Evolutionary conservation across 164 flowering plant genomes (phyloP).

Genomic region (Amborella trichopoda): DNA sequence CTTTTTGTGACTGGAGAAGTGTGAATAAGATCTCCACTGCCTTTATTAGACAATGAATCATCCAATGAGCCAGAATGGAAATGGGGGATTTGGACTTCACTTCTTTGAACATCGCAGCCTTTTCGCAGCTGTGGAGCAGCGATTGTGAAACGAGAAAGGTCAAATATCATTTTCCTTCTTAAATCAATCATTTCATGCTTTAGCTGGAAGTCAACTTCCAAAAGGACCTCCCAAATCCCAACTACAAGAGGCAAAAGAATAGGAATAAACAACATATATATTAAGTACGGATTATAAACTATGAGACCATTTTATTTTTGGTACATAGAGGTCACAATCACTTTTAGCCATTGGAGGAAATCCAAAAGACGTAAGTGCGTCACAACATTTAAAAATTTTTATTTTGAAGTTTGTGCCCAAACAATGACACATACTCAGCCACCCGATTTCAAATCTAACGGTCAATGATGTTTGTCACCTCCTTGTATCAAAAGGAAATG

Average conservation of each 20-base stretch:
- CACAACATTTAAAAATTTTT: no score
- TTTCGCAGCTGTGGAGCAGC: slow-evolving; percentile 27
- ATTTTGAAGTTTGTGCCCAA: no score
- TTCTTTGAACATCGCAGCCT: slow-evolving; percentile 11
- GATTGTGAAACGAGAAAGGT: slow-evolving; percentile 40
- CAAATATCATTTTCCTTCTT: slow-evolving; percentile 26
- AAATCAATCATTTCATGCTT: slow-evolving; percentile 24
- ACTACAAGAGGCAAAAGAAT: slow-evolving; percentile 29
- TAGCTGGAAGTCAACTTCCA: slow-evolving; percentile 32
- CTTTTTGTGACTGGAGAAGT: slow-evolving; percentile 8
- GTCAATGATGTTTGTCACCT: no score
- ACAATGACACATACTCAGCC: no score
- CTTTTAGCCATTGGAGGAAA: no score
- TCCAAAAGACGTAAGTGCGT: no score
- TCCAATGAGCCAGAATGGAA: slow-evolving; percentile 23
- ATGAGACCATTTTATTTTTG: no score
- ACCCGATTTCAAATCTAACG: no score
- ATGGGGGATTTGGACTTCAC: slow-evolving; percentile 27
- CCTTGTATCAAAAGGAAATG: no score
- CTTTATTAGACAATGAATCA: slow-evolving; percentile 11
- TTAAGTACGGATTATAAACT: no score
- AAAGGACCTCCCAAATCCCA: slow-evolving; percentile 37
- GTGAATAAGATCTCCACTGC: slow-evolving; percentile 17
- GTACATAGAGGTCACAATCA: no score
- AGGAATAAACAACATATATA: no score